A percentile compares a stretch with the other conserved stretches of the same genome.
Evolutionary conservation across 2,329 filamentous ascomycete species (phyloP).

Genomic region (Samsoniella hepiali): DNA sequence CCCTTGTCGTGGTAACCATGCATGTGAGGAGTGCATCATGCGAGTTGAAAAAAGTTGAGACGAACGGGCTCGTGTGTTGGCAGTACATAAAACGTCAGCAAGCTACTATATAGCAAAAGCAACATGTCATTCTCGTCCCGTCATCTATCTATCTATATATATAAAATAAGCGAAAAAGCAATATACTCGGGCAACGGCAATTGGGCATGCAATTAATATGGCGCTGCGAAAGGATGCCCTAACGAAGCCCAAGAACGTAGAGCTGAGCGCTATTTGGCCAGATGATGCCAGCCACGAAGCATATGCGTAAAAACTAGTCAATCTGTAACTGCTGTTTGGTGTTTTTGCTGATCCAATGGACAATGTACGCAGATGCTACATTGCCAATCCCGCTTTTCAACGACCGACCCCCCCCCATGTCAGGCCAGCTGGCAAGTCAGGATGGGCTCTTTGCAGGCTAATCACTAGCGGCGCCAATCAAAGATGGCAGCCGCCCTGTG

Average conservation of each 20-base stretch:
- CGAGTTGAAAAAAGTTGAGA: neutral
- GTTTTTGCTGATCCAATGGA: neutral
- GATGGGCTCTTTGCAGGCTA: neutral
- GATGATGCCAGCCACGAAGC: neutral
- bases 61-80: neutral
- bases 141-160: neutral
- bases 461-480: conserved; percentile 9
- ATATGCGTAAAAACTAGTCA: neutral
- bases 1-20: conserved; percentile 1
- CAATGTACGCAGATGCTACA: neutral
- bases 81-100: neutral
- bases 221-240: neutral
- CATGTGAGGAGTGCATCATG: neutral
- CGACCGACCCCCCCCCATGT: neutral
- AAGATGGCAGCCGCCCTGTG: conserved; percentile 11
- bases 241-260: conserved; percentile 1
- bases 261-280: neutral
- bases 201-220: conserved; percentile 13
- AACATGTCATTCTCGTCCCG: neutral
- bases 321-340: neutral
- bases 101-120: neutral
- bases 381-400: neutral
- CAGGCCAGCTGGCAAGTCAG: neutral
- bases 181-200: neutral
- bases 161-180: conserved; percentile 5